phyloP scores from a whole-genome alignment of 305 asterid species.

The Fraxinus albicans region DNA sequence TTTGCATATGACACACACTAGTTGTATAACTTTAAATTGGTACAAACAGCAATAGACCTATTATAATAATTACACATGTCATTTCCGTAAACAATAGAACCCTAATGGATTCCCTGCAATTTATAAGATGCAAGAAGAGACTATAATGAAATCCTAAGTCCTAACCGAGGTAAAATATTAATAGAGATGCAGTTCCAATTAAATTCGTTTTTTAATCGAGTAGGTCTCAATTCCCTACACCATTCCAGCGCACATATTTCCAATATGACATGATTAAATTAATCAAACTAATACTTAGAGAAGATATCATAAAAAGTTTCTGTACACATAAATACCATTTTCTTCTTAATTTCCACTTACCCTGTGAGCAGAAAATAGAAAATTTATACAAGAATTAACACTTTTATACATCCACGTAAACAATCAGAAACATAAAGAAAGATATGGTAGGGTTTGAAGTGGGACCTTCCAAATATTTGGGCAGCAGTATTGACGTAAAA shows the following conservation, averaged over 20 bases:
- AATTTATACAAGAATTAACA: neutral
- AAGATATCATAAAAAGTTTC: neutral
- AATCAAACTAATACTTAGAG: neutral
- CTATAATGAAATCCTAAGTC: neutral
- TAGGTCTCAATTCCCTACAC: neutral
- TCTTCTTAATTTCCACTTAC: neutral
- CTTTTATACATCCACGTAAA: neutral
- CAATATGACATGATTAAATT: neutral
- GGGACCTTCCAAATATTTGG: conserved; percentile 80
- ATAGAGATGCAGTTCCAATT: neutral
- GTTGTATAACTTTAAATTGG: neutral
- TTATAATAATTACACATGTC: neutral
- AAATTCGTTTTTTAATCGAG: neutral
- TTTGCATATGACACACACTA: neutral
- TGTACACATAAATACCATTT: neutral
- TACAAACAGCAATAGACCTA: neutral
- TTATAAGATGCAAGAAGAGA: neutral
- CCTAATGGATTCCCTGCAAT: neutral
- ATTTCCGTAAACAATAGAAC: neutral
- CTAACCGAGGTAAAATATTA: neutral
- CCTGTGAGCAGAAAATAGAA: neutral
- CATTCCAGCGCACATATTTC: neutral
- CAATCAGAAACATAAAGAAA: neutral
- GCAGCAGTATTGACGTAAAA: conserved; percentile 75
- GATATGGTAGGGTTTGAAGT: neutral